Base-by-base conservation (phyloP, 306 rosid species). In the Potentilla sterilis region DNA sequence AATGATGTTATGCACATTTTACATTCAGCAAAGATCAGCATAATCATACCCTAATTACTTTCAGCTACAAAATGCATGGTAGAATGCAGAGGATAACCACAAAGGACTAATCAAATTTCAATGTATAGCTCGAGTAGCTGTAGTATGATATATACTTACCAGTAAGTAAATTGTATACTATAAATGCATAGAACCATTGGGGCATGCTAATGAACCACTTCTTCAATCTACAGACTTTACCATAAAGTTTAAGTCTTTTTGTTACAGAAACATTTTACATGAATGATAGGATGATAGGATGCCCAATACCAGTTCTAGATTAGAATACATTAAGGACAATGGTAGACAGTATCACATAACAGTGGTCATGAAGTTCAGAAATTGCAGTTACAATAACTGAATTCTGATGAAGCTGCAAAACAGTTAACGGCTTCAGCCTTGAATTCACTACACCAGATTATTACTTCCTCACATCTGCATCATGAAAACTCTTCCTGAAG, bases 21-120 rank as follows among this genome's bases (percentile, higher is more conserved):
- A 59, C 40, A 28, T 28, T 21, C 62, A 21, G 21, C 12, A 55
- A n/a, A n/a, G 13, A 55, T 55, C 62, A 55, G 62, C 13, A 55
- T 21, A 55, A 21, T 55, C 32, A 55, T 21, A 55, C 32, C 21
- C 32, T 48, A 2, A 59, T 6, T 40, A 59, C 55, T 35, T 18
- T n/a, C 62, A 54, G 47, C 32, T 18, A 65, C 67, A 74, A 42
- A 48, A 47, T 68, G 37, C 61, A 55, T 24, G 66, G 71, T 24
- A 74, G 70, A 59, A 57, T 77, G 58, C 69, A 63, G 62, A 71
- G 37, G 63, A 77, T 18, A 49, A 54, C 69, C 55, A 73, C 58
- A 41, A 51, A 74, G 41, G 21, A 12, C 38, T 18, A 28, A 24
- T 28, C 66, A 18, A 71, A 62, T 18, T 67, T 52, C 46, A 58